Evolutionary conservation across 148 eudicot species (phyloP), one percentile per base, ranked within the genome.

Genomic region (Bassia scoparia): DNA sequence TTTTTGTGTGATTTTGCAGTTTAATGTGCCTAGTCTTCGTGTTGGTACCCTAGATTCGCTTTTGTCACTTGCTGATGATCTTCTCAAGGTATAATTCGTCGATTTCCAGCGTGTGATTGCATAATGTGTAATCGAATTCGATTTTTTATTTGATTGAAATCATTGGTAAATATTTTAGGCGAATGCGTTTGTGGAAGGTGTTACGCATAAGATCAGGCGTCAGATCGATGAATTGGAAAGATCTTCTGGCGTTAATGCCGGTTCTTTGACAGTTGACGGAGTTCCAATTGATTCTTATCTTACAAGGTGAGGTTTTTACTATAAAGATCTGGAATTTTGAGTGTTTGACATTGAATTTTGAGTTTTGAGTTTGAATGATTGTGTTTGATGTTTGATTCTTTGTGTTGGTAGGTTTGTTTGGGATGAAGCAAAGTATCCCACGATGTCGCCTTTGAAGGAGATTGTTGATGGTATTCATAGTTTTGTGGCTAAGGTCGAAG

Each of bases 401-500:
- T 58, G 15, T 49, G 63, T 72, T 64, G 77, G 56, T 76, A 95
- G 99, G 69, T 95, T 95, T 81, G 96, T 88, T 66, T 92, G 99
- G 99, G 99, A 92, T 71, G 97, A 95, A 83, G 99, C 96, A 1
- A 95, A 87, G 76, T 95, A 87, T 67, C 99, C 99, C 23, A 92
- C 90, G 35, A 90, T 92, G 96, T 92, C 99, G 1, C 99, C 96
- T 17, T 82, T 90, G 29, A 80, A 76, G 84, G 99, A 92, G 83
- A 85, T 85, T 69, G 84, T 96, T 50, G 96, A 90, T 79, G 89
- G 85, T 27, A 87, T 96, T 77, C 99, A 90, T 77, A 68, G 83
- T 66, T 96, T 87, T 79, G 84, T 90, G 71, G 84, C 96, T 52
- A 90, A 86, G 85, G 93, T 96, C 72, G 99, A 92, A 81, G 99